A percentile compares a stretch with the other conserved stretches of the same genome.
Evolutionary conservation across 257 asterid species (phyloP).

Genomic region (Catharanthus roseus): DNA sequence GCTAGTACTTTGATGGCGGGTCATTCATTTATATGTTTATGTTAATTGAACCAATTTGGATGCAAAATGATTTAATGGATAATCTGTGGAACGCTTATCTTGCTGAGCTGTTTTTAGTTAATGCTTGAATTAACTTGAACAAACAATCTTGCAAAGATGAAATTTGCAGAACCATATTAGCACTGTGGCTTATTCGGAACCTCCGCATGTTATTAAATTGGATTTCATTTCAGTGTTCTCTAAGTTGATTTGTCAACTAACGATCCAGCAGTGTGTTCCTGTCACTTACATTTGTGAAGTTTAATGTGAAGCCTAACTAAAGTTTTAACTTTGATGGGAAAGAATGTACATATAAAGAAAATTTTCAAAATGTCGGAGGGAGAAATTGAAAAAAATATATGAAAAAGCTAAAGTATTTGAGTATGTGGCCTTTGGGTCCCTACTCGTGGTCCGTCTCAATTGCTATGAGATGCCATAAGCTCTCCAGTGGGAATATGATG

Average conservation of each 20-base stretch:
- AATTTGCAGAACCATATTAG: background rate
- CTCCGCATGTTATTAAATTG: no score
- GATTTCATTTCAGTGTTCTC: no score
- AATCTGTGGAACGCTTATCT: background rate
- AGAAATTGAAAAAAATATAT: no score
- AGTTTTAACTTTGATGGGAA: no score
- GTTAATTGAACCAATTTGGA: background rate
- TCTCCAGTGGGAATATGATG: background rate
- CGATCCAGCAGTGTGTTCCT: no score
- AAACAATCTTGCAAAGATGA: background rate
- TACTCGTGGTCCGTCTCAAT: background rate
- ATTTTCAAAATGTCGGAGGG: no score
- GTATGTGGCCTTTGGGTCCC: background rate
- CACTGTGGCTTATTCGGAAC: no score
- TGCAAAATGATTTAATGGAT: background rate
- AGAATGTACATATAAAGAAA: no score
- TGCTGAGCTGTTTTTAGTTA: background rate
- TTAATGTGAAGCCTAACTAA: no score
- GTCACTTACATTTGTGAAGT: no score
- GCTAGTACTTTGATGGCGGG: background rate
- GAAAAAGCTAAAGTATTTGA: background rate
- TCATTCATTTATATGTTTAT: background rate
- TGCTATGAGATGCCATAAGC: background rate
- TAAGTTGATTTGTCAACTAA: no score
- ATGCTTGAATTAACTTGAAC: background rate